Evolutionary conservation across 2,329 filamentous ascomycete genomes (phyloP), one percentile per base, ranked within the genome.

Genomic region (Bertia moriformis): DNA sequence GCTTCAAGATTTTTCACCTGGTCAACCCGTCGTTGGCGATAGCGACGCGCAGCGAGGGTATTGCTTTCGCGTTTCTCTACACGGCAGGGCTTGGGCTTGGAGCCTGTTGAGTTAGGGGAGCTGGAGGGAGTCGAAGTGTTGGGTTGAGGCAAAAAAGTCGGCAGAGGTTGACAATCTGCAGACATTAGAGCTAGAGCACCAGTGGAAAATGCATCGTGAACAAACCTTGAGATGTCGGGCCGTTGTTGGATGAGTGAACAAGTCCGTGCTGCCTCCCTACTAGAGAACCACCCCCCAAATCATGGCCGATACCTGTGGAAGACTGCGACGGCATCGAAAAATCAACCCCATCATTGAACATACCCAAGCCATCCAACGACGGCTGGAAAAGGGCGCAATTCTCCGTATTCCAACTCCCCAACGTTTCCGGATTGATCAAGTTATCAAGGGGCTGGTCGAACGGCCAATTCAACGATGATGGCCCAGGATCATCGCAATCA

Each of bases 11-110:
- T 69, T 18, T 58, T 59, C 53, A 82, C 71, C 44, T 76, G 73
- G 48, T 83, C 78, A 22, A 83, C 65, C 36, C 77, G 72, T 53
- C 79, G 80, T 53, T 83, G 78, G 18, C 79, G 73, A 51, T 82
- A 83, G 44, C 78, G 76, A 44, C 76, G 69, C 19, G 79, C 79
- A n/a, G 79, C 78, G 44, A 81, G 65, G 13, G 78, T 83, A 55
- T 84, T 83, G 44, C 73, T 69, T 44, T 73, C 70, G 19, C 79
- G 74, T 55, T 82, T 82, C 73, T 85, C 56, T 82, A 82, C 57
- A 7, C 32, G 32, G 32, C 22, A 27, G 22, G n/a, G 22, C 7
- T 27, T n/a, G 22, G 22, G 7, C 7, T 27, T 27, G 7, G 22
- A 27, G n/a, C n/a, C n/a, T n/a, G n/a, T n/a, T n/a, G n/a, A n/a